phyloP scores from a whole-genome alignment of 768 basidiomycete genomes.

The Pulveroboletus frians region DNA sequence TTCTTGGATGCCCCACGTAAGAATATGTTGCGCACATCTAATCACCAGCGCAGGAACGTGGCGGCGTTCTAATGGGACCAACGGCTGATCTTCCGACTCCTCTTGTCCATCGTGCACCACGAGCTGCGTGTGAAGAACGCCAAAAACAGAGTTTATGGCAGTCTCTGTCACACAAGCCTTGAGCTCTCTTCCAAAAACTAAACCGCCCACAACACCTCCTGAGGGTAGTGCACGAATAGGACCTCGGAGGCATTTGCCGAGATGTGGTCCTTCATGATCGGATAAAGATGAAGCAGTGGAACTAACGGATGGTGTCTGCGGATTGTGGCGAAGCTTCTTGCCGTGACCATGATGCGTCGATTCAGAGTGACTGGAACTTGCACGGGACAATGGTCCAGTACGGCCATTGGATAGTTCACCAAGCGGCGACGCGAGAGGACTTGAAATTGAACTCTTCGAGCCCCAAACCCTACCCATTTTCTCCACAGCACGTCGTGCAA shows the following conservation, averaged over 20 bases:
- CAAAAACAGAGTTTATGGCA: constrained; percentile 34
- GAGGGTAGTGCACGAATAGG: constrained; percentile 37
- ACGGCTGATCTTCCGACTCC: constrained; percentile 15
- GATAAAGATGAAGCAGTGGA: constrained; percentile 48
- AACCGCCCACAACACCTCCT: constrained; percentile 37
- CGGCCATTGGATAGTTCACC: constrained; percentile 36
- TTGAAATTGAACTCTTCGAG: constrained; percentile 34
- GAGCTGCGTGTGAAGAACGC: constrained; percentile 6
- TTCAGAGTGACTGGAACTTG: constrained; percentile 38
- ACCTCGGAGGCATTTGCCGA: constrained; percentile 56
- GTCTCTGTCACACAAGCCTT: constrained; percentile 53
- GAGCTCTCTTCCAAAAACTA: constrained; percentile 67
- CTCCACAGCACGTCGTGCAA: constrained; percentile 74
- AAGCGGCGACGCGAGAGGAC: constrained; percentile 43
- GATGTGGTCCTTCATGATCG: constrained; percentile 45
- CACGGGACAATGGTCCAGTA: constrained; percentile 34
- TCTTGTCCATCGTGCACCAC: background rate
- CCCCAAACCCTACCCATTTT: constrained; percentile 67
- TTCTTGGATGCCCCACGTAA: constrained; percentile 80
- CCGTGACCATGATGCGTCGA: constrained; percentile 18
- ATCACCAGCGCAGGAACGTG: constrained; percentile 71
- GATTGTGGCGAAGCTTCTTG: constrained; percentile 46
- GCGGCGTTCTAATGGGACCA: constrained; percentile 40
- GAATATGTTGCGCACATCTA: constrained; percentile 76
- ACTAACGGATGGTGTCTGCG: constrained; percentile 54